A percentile compares a stretch with the other conserved stretches of the same genome.
phyloP scores from a whole-genome alignment of 805 yeast species.

The Zygosaccharomyces bailii region DNA sequence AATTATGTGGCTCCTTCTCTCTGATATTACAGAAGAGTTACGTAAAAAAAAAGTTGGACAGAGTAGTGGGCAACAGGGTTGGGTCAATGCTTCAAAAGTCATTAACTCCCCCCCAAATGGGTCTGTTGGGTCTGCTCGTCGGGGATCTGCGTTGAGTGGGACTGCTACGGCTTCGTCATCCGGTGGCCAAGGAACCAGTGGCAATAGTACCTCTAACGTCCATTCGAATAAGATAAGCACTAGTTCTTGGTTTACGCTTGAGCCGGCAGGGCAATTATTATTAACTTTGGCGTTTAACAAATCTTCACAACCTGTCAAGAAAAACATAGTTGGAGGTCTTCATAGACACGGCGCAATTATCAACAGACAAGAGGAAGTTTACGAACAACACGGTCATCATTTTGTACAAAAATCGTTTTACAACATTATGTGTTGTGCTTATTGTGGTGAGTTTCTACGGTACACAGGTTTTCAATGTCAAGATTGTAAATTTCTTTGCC shows the following conservation, averaged over 20 bases:
- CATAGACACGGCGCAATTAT: slow-evolving; percentile 98
- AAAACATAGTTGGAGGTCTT: slow-evolving; percentile 53
- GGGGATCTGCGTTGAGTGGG: slow-evolving; percentile 20
- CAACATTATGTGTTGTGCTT: slow-evolving; percentile 94
- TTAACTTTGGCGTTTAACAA: slow-evolving; percentile 78
- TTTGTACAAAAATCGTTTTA: slow-evolving; percentile 94
- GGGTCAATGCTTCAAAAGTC: slow-evolving; percentile 78
- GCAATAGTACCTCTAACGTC: slow-evolving; percentile 2
- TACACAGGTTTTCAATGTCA: slow-evolving; percentile 85
- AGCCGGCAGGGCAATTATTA: slow-evolving; percentile 89
- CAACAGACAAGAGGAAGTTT: slow-evolving; percentile 81
- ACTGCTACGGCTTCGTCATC: slow-evolving; percentile 7
- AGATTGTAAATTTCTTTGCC: slow-evolving; percentile 77
- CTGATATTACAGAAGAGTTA: slow-evolving; percentile 91
- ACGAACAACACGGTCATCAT: slow-evolving; percentile 95
- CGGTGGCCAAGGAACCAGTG: slow-evolving; percentile 4
- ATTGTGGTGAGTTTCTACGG: slow-evolving; percentile 92
- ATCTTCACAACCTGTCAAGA: slow-evolving; percentile 47
- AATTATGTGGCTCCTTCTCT: slow-evolving; percentile 81
- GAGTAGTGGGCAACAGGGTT: slow-evolving; percentile 68
- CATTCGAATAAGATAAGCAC: slow-evolving; percentile 40
- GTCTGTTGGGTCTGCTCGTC: slow-evolving; percentile 16
- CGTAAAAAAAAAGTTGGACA: slow-evolving; percentile 83
- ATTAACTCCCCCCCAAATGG: slow-evolving; percentile 23
- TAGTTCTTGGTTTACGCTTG: slow-evolving; percentile 84